Evolutionary conservation across 2,329 filamentous ascomycete genomes (phyloP).

Genomic region (Cladosporium halotolerans): DNA sequence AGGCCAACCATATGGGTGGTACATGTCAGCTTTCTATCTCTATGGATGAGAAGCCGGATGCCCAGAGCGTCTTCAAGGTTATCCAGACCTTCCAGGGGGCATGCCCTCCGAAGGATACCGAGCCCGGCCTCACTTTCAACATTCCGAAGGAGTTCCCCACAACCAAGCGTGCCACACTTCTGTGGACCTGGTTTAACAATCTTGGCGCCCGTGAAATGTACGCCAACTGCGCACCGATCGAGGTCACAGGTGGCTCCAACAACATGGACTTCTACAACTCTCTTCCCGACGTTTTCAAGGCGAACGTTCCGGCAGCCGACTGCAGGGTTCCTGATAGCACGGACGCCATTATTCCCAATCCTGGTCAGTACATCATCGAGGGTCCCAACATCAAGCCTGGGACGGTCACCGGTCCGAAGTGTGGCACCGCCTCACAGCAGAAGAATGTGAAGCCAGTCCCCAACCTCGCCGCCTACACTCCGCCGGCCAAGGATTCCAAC

Average conservation of each 20-base stretch:
- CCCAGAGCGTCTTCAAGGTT: conserved; percentile 69
- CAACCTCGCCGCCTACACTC: not conserved
- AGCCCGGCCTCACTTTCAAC: conserved; percentile 50
- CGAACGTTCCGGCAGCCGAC: conserved; percentile 51
- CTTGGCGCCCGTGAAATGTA: conserved; percentile 91
- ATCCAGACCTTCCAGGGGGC: conserved; percentile 84
- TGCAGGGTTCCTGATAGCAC: conserved; percentile 50
- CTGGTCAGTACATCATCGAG: conserved; percentile 39
- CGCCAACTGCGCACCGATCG: conserved; percentile 84
- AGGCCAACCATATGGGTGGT: conserved; percentile 78
- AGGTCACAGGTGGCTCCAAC: conserved; percentile 46
- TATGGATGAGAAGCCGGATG: conserved; percentile 63
- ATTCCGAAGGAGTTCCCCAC: conserved; percentile 67
- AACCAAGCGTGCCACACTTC: conserved; percentile 64
- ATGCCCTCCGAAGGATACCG: conserved; percentile 62
- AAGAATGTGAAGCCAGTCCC: not conserved
- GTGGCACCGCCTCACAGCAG: conserved; percentile 15
- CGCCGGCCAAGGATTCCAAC: conserved; percentile 3
- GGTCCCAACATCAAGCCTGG: conserved; percentile 1
- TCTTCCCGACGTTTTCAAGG: conserved; percentile 64
- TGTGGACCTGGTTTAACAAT: conserved; percentile 85
- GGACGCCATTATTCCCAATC: conserved; percentile 56
- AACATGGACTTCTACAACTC: conserved; percentile 46
- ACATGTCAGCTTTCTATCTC: conserved; percentile 84
- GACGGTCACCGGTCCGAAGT: conserved; percentile 16